Conservation (phyloP, 306 rosid species). For the Prunus salicina region DNA sequence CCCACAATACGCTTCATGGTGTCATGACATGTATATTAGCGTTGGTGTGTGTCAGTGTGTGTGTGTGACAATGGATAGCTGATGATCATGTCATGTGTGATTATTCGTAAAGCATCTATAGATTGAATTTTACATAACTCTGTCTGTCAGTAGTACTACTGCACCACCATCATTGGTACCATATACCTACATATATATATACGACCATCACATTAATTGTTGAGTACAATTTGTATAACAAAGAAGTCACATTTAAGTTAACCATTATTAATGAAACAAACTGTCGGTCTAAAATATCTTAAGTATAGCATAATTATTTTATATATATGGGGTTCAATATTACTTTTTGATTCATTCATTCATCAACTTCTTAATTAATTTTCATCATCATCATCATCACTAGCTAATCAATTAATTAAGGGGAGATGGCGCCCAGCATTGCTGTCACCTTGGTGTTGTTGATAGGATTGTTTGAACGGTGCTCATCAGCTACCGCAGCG, state of each 20-base stretch:
- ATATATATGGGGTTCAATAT: background rate
- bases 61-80: background rate
- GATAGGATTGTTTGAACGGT: background rate
- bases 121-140: background rate
- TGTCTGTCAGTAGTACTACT: background rate
- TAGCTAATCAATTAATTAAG: background rate
- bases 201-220: background rate
- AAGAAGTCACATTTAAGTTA: background rate
- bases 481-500: constrained; percentile 3
- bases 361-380: background rate
- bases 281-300: background rate
- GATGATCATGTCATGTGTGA: background rate
- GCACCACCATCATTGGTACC: background rate
- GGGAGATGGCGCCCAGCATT: background rate
- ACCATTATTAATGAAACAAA: background rate
- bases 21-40: too few relatives aligned
- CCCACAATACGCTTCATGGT: background rate
- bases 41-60: too few relatives aligned
- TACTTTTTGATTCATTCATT: background rate
- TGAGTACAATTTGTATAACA: background rate
- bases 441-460: background rate
- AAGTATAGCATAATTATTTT: background rate
- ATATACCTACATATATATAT: too few relatives aligned
- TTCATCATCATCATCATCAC: background rate
- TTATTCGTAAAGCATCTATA: background rate